A percentile compares a stretch with the other conserved stretches of the same genome.
These are phyloP conservation scores for Curvularia eragrostidis DNA, from an alignment of 2,329 filamentous ascomycete genomes.

Conservation along the genomic window DNA sequence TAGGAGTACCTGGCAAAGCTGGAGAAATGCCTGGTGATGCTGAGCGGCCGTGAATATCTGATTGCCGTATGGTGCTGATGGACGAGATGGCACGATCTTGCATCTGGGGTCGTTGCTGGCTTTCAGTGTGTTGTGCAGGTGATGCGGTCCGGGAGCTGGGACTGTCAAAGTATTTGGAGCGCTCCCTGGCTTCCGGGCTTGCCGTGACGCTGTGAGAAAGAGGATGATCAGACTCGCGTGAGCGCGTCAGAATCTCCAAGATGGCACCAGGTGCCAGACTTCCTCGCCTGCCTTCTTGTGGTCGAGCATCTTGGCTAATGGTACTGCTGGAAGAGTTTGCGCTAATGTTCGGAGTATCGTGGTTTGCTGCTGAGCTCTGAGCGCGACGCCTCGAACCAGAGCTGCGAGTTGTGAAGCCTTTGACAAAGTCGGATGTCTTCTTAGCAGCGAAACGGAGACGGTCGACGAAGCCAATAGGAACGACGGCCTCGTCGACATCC, in stretches of 20 bases:
- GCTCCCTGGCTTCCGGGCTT: conserved; percentile 64
- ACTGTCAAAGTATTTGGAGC: conserved; percentile 44
- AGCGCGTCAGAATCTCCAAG: conserved; percentile 58
- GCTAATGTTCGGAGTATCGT: conserved; percentile 61
- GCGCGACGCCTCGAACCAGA: conserved; percentile 60
- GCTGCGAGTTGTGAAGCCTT: conserved; percentile 36
- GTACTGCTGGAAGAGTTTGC: conserved; percentile 62
- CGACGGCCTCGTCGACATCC: conserved; percentile 88
- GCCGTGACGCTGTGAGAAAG: conserved; percentile 76
- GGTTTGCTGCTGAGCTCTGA: conserved; percentile 61
- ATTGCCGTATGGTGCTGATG: conserved; percentile 54
- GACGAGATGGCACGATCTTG: conserved; percentile 55
- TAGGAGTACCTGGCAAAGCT: conserved; percentile 54
- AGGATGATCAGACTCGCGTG: conserved; percentile 69
- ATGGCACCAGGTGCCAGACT: conserved; percentile 68
- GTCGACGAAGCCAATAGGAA: conserved; percentile 86
- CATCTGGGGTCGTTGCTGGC: conserved; percentile 35
- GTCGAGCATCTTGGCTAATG: conserved; percentile 61
- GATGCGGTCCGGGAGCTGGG: conserved; percentile 52
- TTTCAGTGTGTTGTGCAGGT: conserved; percentile 42
- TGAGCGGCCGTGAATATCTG: conserved; percentile 43
- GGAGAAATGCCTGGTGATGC: conserved; percentile 52
- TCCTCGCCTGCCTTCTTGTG: conserved; percentile 60
- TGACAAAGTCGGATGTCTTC: conserved; percentile 35
- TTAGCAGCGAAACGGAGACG: conserved; percentile 78